Percentiles rank a stretch among this genome's conserved stretches.
phyloP scores from a whole-genome alignment of 768 basidiomycete genomes.

The Auriscalpium vulgare region DNA sequence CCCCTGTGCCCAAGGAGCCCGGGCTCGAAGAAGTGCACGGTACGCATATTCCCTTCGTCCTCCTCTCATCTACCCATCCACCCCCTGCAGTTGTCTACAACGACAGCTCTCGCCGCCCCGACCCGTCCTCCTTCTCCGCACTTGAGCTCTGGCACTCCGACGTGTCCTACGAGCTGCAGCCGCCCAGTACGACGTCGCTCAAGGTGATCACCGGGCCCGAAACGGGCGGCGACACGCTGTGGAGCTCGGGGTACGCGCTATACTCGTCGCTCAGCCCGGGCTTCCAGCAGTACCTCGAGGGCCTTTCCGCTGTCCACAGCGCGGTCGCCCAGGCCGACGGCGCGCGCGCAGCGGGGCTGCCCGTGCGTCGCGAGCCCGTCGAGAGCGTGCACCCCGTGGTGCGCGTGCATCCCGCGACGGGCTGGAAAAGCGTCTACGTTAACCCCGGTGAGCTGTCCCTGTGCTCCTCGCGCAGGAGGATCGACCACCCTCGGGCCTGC shows the following conservation, averaged over 20 bases:
- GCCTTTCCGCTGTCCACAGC: slow-evolving; percentile 66
- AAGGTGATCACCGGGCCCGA: slow-evolving; percentile 65
- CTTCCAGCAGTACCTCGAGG: slow-evolving; percentile 71
- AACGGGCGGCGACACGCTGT: slow-evolving; percentile 60
- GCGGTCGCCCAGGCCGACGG: slow-evolving; percentile 74
- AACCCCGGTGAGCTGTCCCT: slow-evolving; percentile 47
- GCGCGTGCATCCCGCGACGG: slow-evolving; percentile 77
- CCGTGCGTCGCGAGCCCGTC: slow-evolving; percentile 60
- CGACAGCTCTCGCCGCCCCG: slow-evolving; percentile 54
- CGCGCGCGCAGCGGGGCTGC: slow-evolving; percentile 56
- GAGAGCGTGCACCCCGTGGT: slow-evolving; percentile 76
- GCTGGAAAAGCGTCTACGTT: slow-evolving; percentile 78
- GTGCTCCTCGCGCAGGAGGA: background rate
- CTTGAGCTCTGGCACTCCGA: slow-evolving; percentile 80
- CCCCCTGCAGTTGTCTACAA: slow-evolving; percentile 55
- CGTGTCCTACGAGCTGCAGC: slow-evolving; percentile 55
- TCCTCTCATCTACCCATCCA: background rate
- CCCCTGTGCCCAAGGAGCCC: slow-evolving; percentile 59
- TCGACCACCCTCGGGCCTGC: background rate
- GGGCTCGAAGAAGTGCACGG: slow-evolving; percentile 75
- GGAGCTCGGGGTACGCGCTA: slow-evolving; percentile 78
- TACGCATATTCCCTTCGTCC: slow-evolving; percentile 21
- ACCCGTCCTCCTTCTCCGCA: slow-evolving; percentile 59
- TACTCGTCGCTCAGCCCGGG: slow-evolving; percentile 75
- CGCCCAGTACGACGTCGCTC: slow-evolving; percentile 73